Evolutionary conservation across 2,329 filamentous ascomycete genomes (phyloP), one percentile per base, ranked within the genome.

Genomic region (Nemania diffusa): DNA sequence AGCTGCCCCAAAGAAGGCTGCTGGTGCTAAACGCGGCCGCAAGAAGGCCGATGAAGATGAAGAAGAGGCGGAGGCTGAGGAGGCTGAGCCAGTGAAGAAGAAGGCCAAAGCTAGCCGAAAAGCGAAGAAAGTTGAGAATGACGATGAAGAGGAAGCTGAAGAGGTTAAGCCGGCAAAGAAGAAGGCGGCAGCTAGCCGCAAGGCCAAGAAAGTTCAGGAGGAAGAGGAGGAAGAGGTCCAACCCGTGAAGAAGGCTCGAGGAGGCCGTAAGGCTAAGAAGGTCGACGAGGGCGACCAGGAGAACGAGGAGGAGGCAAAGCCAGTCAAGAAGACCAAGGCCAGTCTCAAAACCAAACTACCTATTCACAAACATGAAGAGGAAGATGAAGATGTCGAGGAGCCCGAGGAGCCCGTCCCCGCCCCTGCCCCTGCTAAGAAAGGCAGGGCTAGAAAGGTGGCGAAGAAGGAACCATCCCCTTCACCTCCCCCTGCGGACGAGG

Each of bases 11-110:
- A 69, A 68, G 68, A 62, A 68, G 42, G 24, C 57, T 57, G 68
- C 73, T 17, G 78, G 78, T 64, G 75, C 76, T 55, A 82, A 82
- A 75, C 78, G 80, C 29, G 73, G 77, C 50, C 78, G 77, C 69
- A 78, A 78, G 74, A 81, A 79, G 73, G 76, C 72, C 11, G 74
- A 71, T 29, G 69, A 70, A 3, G 74, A 76, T 15, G 73, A 72
- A 20, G 75, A 78, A 9, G 75, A 75, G n/a, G 74, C 73, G 11
- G 76, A 67, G 20, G 29, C 77, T n/a, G 70, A 65, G 5, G 46
- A 74, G 24, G 66, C 64, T 24, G 37, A 69, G 37, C 65, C 66
- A 11, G 65, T 53, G n/a, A 78, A 80, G 26, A 69, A 48, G 70
- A 65, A 62, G 50, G 69, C 69, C n/a, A 66, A 63, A 52, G 52